Evolutionary conservation across 805 yeast genomes (phyloP).

Genomic region (Monosporozyma yasuniensis): DNA sequence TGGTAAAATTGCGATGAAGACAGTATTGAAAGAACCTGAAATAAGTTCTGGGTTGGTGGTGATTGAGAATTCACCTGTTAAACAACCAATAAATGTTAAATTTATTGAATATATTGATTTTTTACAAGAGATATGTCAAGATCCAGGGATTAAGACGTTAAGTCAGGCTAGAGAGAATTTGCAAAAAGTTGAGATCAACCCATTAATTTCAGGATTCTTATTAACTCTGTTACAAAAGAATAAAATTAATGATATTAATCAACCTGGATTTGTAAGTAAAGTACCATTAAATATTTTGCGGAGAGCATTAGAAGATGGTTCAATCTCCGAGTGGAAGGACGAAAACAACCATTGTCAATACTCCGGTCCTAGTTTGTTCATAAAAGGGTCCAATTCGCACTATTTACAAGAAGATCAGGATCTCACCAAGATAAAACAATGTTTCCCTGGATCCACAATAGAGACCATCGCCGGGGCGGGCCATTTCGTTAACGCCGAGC

Average conservation of each 20-base stretch:
- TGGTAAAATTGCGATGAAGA: conserved; percentile 87
- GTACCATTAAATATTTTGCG: conserved; percentile 64
- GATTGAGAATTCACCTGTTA: conserved; percentile 86
- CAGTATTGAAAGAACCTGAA: conserved; percentile 59
- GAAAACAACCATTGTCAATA: conserved; percentile 13
- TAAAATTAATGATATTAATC: not conserved
- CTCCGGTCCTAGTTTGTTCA: conserved; percentile 63
- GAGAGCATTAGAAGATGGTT: not conserved
- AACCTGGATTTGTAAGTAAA: conserved; percentile 28
- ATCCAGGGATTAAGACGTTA: conserved; percentile 36
- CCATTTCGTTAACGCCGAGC: conserved; percentile 89
- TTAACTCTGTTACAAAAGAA: conserved; percentile 35
- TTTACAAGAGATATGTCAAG: conserved; percentile 48
- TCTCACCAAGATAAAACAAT: conserved; percentile 59
- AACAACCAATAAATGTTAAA: conserved; percentile 40
- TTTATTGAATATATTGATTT: conserved; percentile 63
- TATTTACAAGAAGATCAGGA: conserved; percentile 77
- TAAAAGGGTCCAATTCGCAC: conserved; percentile 66
- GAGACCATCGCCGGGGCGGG: conserved; percentile 67
- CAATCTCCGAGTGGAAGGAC: conserved; percentile 34
- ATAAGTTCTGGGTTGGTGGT: conserved; percentile 54
- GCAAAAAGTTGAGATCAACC: conserved; percentile 49
- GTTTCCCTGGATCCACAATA: conserved; percentile 70
- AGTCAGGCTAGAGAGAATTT: conserved; percentile 63
- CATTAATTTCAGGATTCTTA: conserved; percentile 64